These are phyloP conservation scores for Pleurotus djamor DNA, from an alignment of 768 basidiomycete species.

Conservation along the genomic window DNA sequence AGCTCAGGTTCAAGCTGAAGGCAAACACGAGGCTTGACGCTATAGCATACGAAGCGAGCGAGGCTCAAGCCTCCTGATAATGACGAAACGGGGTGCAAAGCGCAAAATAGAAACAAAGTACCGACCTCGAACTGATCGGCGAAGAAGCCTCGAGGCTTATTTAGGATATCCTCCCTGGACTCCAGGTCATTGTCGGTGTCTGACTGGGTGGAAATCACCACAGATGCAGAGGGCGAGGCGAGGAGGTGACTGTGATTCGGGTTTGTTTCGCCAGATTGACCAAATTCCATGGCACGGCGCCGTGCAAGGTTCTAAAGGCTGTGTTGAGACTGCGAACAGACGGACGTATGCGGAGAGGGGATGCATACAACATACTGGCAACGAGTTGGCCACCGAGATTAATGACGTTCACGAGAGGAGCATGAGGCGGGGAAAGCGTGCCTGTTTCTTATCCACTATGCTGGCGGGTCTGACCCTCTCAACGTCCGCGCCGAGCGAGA, in stretches of 20 bases:
- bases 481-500: constrained; percentile 85
- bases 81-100: neutral
- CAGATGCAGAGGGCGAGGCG: constrained; percentile 41
- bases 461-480: constrained; percentile 91
- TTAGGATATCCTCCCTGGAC: constrained; percentile 38
- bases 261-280: constrained; percentile 31
- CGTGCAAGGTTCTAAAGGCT: constrained; percentile 78
- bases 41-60: neutral
- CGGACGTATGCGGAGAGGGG: neutral
- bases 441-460: constrained; percentile 97
- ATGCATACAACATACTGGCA: constrained; percentile 62
- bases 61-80: neutral
- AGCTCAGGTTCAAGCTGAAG: too few species aligned
- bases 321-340: neutral
- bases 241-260: constrained; percentile 25
- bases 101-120: neutral
- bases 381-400: neutral
- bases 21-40: too few species aligned
- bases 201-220: constrained; percentile 53
- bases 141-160: constrained; percentile 80
- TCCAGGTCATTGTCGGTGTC: constrained; percentile 27
- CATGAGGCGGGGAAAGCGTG: constrained; percentile 20
- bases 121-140: constrained; percentile 90
- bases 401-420: constrained; percentile 1
- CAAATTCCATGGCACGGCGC: constrained; percentile 75